These are phyloP conservation scores for Lecanicillium sp. DNA, from an alignment of 2,329 filamentous ascomycete species.

Conservation along the genomic window DNA sequence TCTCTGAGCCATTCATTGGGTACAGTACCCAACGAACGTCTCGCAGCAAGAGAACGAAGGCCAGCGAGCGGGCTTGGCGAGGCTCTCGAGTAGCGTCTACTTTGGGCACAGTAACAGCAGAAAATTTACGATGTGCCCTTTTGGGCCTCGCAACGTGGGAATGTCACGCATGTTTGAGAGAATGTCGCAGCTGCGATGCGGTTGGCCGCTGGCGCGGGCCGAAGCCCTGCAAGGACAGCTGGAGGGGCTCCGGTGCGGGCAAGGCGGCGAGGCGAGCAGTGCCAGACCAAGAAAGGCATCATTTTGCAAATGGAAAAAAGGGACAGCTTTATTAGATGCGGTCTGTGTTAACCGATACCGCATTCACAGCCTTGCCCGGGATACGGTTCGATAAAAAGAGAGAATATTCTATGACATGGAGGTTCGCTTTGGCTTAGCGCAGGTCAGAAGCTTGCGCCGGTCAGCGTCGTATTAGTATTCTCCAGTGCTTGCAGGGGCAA, in stretches of 20 bases:
- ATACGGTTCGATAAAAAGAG: not conserved
- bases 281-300: conserved; percentile 2
- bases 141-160: not conserved
- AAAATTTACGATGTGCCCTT: no score
- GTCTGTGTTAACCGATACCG: no score
- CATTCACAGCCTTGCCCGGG: no score
- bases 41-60: no score
- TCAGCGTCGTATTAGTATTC: not conserved
- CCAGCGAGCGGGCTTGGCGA: no score
- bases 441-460: not conserved
- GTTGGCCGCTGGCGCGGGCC: not conserved
- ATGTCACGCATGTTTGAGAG: not conserved
- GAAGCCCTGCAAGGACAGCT: conserved; percentile 2
- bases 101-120: no score
- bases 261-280: not conserved
- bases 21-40: not conserved
- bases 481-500: no score
- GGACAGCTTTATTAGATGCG: no score
- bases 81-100: no score
- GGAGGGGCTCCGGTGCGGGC: not conserved
- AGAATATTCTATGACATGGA: not conserved
- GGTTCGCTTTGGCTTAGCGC: not conserved
- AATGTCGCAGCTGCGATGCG: not conserved
- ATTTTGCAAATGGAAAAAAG: conserved; percentile 6
- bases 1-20: not conserved